Evolutionary conservation across 2,329 filamentous ascomycete genomes (phyloP).

Genomic region (Aspergillus sergii): DNA sequence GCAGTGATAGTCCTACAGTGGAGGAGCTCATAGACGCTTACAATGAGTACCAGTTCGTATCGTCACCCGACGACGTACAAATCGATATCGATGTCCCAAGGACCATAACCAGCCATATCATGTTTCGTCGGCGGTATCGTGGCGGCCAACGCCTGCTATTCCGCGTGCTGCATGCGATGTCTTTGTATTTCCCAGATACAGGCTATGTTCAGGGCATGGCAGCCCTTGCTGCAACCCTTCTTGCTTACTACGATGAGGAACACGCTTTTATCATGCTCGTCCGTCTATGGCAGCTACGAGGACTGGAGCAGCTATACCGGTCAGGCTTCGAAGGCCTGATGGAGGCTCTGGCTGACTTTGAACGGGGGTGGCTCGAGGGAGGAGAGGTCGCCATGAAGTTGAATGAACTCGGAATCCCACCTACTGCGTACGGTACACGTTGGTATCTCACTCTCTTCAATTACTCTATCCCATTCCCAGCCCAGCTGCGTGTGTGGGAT

Average conservation of each 20-base stretch:
- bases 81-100: constrained; percentile 96
- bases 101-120: constrained; percentile 93
- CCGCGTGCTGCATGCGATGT: constrained; percentile 86
- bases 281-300: constrained; percentile 87
- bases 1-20: constrained; percentile 65
- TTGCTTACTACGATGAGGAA: constrained; percentile 97
- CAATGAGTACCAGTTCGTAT: constrained; percentile 69
- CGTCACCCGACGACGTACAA: constrained; percentile 88
- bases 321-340: constrained; percentile 85
- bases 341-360: constrained; percentile 81
- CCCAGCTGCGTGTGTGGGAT: constrained; percentile 95
- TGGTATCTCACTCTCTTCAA: constrained; percentile 99
- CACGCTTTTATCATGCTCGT: constrained; percentile 93
- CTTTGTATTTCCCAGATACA: constrained; percentile 84
- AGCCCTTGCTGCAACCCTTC: constrained; percentile 82
- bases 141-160: constrained; percentile 92
- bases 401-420: constrained; percentile 75
- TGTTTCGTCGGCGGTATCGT: constrained; percentile 90
- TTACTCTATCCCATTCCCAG: constrained; percentile 89
- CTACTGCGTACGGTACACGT: constrained; percentile 90
- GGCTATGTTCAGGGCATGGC: constrained; percentile 99
- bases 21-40: constrained; percentile 73
- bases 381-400: constrained; percentile 80
- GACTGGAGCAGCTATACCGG: constrained; percentile 80
- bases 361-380: constrained; percentile 75